A percentile compares a stretch with the other conserved stretches of the same genome.
Conservation (phyloP, 305 asterid genomes). For the Fraxinus dipetala region DNA sequence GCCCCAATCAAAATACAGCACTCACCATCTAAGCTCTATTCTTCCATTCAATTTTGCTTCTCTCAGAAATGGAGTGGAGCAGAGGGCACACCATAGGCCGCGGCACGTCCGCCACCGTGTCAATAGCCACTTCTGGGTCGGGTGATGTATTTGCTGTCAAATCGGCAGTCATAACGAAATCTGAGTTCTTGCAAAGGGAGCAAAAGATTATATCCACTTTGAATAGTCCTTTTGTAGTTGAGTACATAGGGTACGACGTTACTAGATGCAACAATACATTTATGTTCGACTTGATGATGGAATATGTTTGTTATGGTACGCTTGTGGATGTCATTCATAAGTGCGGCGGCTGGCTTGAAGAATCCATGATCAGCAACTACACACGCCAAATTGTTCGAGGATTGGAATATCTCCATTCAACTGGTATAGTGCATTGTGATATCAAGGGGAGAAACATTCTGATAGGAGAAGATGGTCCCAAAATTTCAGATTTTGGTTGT, state of each 20-base stretch:
- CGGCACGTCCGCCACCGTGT: slow-evolving; percentile 68
- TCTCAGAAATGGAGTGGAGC: slow-evolving; percentile 53
- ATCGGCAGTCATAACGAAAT: slow-evolving; percentile 41
- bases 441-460: slow-evolving; percentile 68
- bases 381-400: slow-evolving; percentile 48
- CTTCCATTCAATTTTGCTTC: slow-evolving; percentile 8
- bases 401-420: slow-evolving; percentile 56
- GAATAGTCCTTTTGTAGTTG: slow-evolving; percentile 38
- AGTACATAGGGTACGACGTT: slow-evolving; percentile 52
- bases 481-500: slow-evolving; percentile 73
- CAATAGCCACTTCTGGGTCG: slow-evolving; percentile 36
- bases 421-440: slow-evolving; percentile 73
- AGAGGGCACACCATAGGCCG: slow-evolving; percentile 68
- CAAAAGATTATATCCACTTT: slow-evolving; percentile 43
- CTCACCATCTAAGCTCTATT: slow-evolving; percentile 10
- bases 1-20: slow-evolving; percentile 23
- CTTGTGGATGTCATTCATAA: slow-evolving; percentile 33
- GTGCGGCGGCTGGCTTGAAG: slow-evolving; percentile 38
- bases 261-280: slow-evolving; percentile 35
- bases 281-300: slow-evolving; percentile 56
- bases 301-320: slow-evolving; percentile 50
- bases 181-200: slow-evolving; percentile 46
- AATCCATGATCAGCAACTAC: slow-evolving; percentile 32
- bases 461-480: slow-evolving; percentile 34
- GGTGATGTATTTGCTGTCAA: slow-evolving; percentile 55